Conservation (phyloP, 2,329 filamentous ascomycete genomes). For the Elsinoe fawcettii region DNA sequence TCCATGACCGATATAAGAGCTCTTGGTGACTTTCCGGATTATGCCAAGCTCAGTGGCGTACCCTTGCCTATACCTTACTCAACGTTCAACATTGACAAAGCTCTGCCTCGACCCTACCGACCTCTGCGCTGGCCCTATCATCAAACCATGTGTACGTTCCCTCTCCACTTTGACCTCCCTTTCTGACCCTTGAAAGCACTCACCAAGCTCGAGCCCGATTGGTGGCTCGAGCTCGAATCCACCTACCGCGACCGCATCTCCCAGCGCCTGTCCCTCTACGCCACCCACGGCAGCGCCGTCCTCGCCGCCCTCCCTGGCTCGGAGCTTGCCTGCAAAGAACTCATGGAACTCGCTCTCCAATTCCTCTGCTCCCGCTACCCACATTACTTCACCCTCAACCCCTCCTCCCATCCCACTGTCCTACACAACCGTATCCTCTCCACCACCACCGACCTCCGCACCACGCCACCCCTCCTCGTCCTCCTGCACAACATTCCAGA, state of each 20-base stretch:
- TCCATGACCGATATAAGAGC: slow-evolving; percentile 60
- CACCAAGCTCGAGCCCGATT: slow-evolving; percentile 70
- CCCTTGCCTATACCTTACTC: slow-evolving; percentile 57
- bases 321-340: slow-evolving; percentile 71
- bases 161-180: neutral
- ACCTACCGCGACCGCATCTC: slow-evolving; percentile 61
- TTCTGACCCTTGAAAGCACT: slow-evolving; percentile 47
- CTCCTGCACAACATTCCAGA: slow-evolving; percentile 74
- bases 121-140: slow-evolving; percentile 80
- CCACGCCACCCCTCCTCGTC: slow-evolving; percentile 58
- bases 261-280: slow-evolving; percentile 59
- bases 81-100: slow-evolving; percentile 61
- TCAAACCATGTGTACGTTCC: slow-evolving; percentile 74
- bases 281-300: slow-evolving; percentile 55
- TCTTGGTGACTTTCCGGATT: slow-evolving; percentile 72
- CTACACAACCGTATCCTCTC: slow-evolving; percentile 64
- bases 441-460: slow-evolving; percentile 53
- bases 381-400: slow-evolving; percentile 57
- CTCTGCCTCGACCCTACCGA: slow-evolving; percentile 65
- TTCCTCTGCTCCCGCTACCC: slow-evolving; percentile 75
- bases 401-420: slow-evolving; percentile 39
- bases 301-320: slow-evolving; percentile 64
- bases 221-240: slow-evolving; percentile 81
- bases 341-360: slow-evolving; percentile 80
- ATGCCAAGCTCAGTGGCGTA: slow-evolving; percentile 65